phyloP scores from a whole-genome alignment of 2,329 filamentous ascomycete genomes.

The Cladophialophora bantiana region DNA sequence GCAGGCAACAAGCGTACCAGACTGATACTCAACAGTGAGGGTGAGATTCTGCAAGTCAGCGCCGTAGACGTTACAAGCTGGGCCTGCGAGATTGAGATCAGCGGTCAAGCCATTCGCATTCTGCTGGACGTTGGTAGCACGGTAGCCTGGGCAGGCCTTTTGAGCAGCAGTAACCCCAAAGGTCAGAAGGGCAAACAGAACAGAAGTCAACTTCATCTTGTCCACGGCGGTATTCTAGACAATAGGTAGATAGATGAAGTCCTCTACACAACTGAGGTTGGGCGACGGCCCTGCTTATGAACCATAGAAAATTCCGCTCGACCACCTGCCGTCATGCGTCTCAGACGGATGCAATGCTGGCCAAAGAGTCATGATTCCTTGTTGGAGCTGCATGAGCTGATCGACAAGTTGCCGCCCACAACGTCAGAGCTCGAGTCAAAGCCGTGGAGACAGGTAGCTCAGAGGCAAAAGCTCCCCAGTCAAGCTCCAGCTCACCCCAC shows the following conservation, averaged over 20 bases:
- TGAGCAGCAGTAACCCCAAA: slow-evolving; percentile 17
- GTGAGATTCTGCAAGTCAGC: slow-evolving; percentile 63
- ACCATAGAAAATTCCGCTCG: slow-evolving; percentile 11
- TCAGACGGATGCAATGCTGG: neutral
- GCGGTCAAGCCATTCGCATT: slow-evolving; percentile 65
- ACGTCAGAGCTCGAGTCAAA: slow-evolving; percentile 6
- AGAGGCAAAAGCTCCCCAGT: slow-evolving; percentile 6
- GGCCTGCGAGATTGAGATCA: slow-evolving; percentile 71
- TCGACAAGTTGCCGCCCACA: slow-evolving; percentile 12
- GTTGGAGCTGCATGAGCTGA: neutral
- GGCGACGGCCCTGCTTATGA: slow-evolving; percentile 11
- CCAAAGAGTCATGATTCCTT: neutral
- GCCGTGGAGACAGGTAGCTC: neutral
- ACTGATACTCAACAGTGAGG: slow-evolving; percentile 68
- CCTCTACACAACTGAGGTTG: neutral
- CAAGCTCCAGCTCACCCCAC: slow-evolving; percentile 18
- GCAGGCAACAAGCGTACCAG: slow-evolving; percentile 50
- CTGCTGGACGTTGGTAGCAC: slow-evolving; percentile 47
- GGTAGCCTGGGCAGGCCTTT: slow-evolving; percentile 49
- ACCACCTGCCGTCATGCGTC: slow-evolving; percentile 9
- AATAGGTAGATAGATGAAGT: slow-evolving; percentile 3
- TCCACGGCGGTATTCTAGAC: neutral
- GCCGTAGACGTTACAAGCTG: slow-evolving; percentile 68
- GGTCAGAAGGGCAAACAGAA: slow-evolving; percentile 13
- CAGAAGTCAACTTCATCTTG: slow-evolving; percentile 16